Evolutionary conservation across 306 rosid genomes (phyloP).

Genomic region (Glycine latifolia): DNA sequence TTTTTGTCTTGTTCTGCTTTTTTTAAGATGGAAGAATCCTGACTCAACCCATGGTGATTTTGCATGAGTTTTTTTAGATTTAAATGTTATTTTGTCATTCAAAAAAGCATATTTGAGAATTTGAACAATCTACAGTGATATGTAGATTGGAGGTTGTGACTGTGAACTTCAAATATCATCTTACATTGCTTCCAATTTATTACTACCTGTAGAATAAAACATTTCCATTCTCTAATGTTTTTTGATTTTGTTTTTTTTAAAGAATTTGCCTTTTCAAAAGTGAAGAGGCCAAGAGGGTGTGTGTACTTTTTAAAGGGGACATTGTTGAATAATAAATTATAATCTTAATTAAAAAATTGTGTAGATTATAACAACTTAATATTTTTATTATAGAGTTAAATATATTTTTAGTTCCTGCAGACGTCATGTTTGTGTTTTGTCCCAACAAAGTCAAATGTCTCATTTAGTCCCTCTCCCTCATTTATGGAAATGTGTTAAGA

Average conservation of each 20-base stretch:
- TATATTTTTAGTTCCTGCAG: neutral
- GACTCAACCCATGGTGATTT: slow-evolving; percentile 17
- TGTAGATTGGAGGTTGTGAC: slow-evolving; percentile 12
- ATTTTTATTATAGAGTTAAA: neutral
- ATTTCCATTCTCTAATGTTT: neutral
- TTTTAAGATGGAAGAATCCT: slow-evolving; percentile 4
- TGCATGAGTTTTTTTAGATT: neutral
- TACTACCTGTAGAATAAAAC: neutral
- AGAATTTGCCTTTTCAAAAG: no score
- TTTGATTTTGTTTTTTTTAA: no score
- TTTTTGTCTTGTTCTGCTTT: slow-evolving; percentile 39
- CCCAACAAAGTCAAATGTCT: neutral
- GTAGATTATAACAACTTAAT: neutral
- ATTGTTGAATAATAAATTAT: neutral
- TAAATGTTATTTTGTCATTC: neutral
- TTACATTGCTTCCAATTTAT: slow-evolving; percentile 23
- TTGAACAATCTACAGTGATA: neutral
- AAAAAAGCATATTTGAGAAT: slow-evolving; percentile 15
- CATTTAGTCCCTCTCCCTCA: neutral
- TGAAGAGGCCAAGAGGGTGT: neutral
- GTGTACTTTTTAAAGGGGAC: neutral
- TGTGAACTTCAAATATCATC: neutral
- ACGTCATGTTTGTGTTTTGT: neutral
- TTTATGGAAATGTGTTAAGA: neutral
- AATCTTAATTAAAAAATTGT: neutral